Conservation (phyloP, 148 eudicot genomes). For the Vaccinium myrtillus region DNA sequence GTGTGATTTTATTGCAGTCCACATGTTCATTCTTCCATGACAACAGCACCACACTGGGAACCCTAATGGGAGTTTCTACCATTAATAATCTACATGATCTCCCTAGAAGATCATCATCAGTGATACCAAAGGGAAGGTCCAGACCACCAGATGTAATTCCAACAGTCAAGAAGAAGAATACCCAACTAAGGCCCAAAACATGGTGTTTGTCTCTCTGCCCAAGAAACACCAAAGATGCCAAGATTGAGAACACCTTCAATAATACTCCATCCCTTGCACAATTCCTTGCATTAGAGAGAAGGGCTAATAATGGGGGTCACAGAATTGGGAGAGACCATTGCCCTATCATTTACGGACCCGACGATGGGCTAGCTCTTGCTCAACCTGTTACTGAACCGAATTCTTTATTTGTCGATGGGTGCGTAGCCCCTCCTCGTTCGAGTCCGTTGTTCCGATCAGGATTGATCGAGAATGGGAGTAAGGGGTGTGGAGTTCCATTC, state of each 20-base stretch:
- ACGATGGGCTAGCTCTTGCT: conserved; percentile 52
- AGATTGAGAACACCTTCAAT: conserved; percentile 13
- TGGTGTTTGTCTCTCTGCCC: conserved; percentile 78
- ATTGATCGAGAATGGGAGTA: conserved; percentile 25
- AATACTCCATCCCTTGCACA: conserved; percentile 64
- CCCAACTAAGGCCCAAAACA: conserved; percentile 31
- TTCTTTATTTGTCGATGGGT: conserved; percentile 53
- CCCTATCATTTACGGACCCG: conserved; percentile 39
- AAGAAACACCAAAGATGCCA: conserved; percentile 50
- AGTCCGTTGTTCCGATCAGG: conserved; percentile 33
- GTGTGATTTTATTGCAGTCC: conserved; percentile 35
- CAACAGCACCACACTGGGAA: conserved; percentile 69
- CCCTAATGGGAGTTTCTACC: conserved; percentile 61
- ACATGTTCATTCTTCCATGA: conserved; percentile 72
- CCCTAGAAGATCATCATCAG: conserved; percentile 60
- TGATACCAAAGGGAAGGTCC: conserved; percentile 29
- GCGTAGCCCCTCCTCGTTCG: conserved; percentile 58
- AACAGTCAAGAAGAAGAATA: conserved; percentile 32
- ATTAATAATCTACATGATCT: conserved; percentile 33
- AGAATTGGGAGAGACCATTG: conserved; percentile 25
- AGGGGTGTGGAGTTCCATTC: conserved; percentile 37
- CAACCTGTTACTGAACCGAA: conserved; percentile 35
- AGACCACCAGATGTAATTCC: conserved; percentile 18
- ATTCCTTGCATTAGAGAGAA: conserved; percentile 71
- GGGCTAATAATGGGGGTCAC: conserved; percentile 34